phyloP scores from a whole-genome alignment of 768 basidiomycete genomes.

The Mrakia hoshinonis region DNA sequence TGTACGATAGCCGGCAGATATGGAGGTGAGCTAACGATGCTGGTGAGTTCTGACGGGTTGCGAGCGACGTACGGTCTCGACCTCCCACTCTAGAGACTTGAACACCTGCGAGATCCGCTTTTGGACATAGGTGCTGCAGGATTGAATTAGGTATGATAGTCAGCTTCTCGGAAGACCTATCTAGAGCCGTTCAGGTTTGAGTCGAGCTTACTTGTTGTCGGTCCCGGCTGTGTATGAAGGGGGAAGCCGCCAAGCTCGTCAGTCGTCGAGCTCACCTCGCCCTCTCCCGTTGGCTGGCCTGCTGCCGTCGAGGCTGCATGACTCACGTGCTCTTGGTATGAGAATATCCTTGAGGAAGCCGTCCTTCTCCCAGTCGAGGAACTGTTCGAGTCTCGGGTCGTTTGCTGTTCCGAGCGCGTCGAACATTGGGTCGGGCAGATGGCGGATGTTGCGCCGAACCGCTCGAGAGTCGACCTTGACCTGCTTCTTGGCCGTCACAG shows the following conservation, averaged over 20 bases:
- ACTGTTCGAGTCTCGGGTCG: conserved; percentile 10
- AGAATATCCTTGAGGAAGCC: conserved; percentile 69
- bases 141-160: no score
- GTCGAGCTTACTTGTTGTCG: conserved; percentile 36
- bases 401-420: conserved; percentile 6
- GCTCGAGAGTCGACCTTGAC: background rate
- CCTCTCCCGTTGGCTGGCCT: conserved; percentile 15
- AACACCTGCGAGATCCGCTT: conserved; percentile 70
- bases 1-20: no score
- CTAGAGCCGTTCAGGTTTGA: no score
- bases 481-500: background rate
- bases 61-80: conserved; percentile 51
- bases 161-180: no score
- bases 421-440: background rate
- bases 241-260: conserved; percentile 13
- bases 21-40: no score
- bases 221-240: conserved; percentile 37
- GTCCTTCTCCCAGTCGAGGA: conserved; percentile 28
- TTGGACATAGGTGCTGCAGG: conserved; percentile 72
- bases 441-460: conserved; percentile 7
- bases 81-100: conserved; percentile 68
- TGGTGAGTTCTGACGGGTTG: background rate
- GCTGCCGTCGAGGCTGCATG: background rate
- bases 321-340: conserved; percentile 71
- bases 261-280: conserved; percentile 27